Evolutionary conservation across 1,284 basidiomycete genomes (phyloP).

Genomic region (Neonothopanus nambi): DNA sequence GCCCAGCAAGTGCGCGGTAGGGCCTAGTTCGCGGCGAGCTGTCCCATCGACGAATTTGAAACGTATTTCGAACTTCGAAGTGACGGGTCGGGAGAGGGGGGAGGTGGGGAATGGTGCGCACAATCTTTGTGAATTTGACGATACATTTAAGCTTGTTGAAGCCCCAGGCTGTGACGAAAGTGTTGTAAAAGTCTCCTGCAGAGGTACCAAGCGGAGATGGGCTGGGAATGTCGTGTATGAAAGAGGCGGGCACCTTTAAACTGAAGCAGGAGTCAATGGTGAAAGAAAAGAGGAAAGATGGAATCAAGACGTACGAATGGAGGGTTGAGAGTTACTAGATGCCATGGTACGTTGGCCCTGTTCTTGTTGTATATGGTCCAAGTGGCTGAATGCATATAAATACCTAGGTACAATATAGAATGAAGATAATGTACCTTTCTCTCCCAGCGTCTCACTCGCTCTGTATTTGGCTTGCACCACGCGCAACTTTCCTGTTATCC

Average conservation of each 20-base stretch:
- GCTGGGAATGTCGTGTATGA: no score
- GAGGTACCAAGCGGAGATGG: no score
- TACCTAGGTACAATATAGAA: no score
- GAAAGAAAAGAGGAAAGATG: not conserved
- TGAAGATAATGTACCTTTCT: no score
- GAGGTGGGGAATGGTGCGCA: no score
- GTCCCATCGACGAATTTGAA: slow-evolving; percentile 51
- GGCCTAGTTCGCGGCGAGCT: no score
- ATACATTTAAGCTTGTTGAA: no score
- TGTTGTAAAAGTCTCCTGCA: slow-evolving; percentile 24
- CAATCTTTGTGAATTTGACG: slow-evolving; percentile 49
- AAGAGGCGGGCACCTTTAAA: no score
- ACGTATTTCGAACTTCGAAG: slow-evolving; percentile 53
- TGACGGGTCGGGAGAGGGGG: slow-evolving; percentile 29
- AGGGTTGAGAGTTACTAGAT: slow-evolving; percentile 43
- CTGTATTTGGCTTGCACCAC: slow-evolving; percentile 35
- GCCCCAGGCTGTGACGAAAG: no score
- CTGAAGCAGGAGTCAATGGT: no score
- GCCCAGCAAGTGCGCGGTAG: slow-evolving; percentile 40
- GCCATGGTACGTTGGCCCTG: slow-evolving; percentile 39
- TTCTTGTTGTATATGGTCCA: slow-evolving; percentile 44
- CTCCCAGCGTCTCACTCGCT: slow-evolving; percentile 48
- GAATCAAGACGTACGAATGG: slow-evolving; percentile 30
- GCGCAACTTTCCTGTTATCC: slow-evolving; percentile 42
- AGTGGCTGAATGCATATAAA: slow-evolving; percentile 42